Evolutionary conservation across 441 rosid genomes (phyloP), one percentile per base, ranked within the genome.

Genomic region (Adansonia grandidieri): DNA sequence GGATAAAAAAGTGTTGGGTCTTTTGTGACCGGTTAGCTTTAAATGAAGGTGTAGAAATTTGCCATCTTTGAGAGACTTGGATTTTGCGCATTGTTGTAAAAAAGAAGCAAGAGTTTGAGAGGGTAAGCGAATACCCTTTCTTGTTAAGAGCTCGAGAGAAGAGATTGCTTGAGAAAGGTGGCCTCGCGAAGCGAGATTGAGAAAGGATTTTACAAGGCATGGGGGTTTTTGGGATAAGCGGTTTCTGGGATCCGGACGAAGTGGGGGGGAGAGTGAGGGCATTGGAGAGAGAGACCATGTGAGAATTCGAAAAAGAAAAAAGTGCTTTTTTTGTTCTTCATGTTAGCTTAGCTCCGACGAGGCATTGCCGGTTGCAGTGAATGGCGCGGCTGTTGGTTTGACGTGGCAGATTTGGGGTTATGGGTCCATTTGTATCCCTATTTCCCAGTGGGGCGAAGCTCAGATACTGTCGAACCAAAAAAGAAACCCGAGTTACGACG

Each of bases 21-120:
- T 77, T 44, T 87, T 87, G 53, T 82, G 80, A 17, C 90, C 88
- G 1, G 91, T 89, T 22, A 93, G 77, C 87, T 90, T 95, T 86
- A 93, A 79, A 81, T 91, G 94, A 50, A 91, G 91, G 87, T 93
- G 98, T 32, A 95, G 81, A 85, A 88, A 85, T 83, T 87, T 95
- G 71, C 91, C 97, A 37, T 86, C 85, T 14, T 78, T 86, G 65
- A 91, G 84, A 19, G 92, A 92, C 87, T 68, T 86, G 6, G 86
- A 56, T 14, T 81, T 83, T 17, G 85, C 88, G 70, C 95, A 89
- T 65, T 81, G 83, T 56, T 73, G 85, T 40, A 88, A 60, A 24
- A 95, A 85, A 78, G 64, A 79, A 48, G 88, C 88, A 32, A 93
- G 83, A 57, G 85, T 80, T 54, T 82, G 19, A 51, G 79, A 62